phyloP scores from a whole-genome alignment of 768 basidiomycete genomes.

The Leccinum aurantiacum region DNA sequence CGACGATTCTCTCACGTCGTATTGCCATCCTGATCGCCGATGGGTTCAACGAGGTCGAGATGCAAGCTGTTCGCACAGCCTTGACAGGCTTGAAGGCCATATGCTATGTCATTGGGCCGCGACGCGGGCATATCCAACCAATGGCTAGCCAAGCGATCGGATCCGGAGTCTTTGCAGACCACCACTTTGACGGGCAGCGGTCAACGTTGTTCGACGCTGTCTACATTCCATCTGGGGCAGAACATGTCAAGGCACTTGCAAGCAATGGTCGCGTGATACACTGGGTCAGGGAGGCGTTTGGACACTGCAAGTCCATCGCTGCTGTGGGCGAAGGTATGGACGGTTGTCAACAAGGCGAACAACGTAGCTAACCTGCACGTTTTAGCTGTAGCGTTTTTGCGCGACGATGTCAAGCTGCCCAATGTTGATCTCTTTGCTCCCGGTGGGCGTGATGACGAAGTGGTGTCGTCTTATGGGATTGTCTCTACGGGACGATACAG shows the following conservation, averaged over 20 bases:
- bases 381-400: slow-evolving; percentile 50
- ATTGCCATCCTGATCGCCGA: slow-evolving; percentile 78
- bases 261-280: slow-evolving; percentile 74
- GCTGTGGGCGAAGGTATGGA: slow-evolving; percentile 62
- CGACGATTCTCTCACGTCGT: slow-evolving; percentile 63
- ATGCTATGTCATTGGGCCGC: slow-evolving; percentile 65
- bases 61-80: slow-evolving; percentile 55
- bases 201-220: slow-evolving; percentile 85
- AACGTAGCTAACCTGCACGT: not conserved
- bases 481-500: slow-evolving; percentile 59
- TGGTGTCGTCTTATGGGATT: slow-evolving; percentile 59
- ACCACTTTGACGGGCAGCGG: slow-evolving; percentile 74
- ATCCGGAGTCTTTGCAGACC: slow-evolving; percentile 51
- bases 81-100: slow-evolving; percentile 55
- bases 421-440: slow-evolving; percentile 43
- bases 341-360: not conserved
- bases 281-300: slow-evolving; percentile 82
- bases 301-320: slow-evolving; percentile 82
- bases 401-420: slow-evolving; percentile 45
- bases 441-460: slow-evolving; percentile 32
- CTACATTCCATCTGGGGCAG: slow-evolving; percentile 69
- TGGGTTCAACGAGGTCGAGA: slow-evolving; percentile 64
- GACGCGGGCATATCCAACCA: slow-evolving; percentile 50
- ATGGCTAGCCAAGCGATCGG: slow-evolving; percentile 30
- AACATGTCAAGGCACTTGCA: slow-evolving; percentile 55